Conservation (phyloP, 2,329 filamentous ascomycete genomes). For the Septoria linicola region DNA sequence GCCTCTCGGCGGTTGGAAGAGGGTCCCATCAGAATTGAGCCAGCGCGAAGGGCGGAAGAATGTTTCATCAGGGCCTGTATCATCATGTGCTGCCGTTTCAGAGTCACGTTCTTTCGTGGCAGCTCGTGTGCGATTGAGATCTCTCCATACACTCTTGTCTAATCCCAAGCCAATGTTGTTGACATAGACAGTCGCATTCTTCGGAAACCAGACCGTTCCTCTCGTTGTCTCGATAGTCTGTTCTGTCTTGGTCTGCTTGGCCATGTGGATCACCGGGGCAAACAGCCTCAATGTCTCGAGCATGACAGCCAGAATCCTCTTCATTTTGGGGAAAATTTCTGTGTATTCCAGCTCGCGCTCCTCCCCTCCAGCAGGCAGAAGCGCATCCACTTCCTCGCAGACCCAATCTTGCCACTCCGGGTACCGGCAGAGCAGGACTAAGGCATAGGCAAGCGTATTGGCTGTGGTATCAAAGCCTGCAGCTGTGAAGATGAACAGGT, state of each 20-base stretch:
- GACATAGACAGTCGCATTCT: conserved; percentile 40
- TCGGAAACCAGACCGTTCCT: conserved; percentile 36
- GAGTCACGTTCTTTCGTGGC: too few relatives aligned
- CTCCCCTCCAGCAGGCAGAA: conserved; percentile 34
- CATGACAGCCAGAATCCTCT: conserved; percentile 52
- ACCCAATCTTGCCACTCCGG: conserved; percentile 55
- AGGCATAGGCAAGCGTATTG: conserved; percentile 51
- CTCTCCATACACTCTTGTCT: conserved; percentile 24
- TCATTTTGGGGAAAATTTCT: conserved; percentile 45
- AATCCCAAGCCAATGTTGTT: conserved; percentile 38
- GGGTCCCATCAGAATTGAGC: conserved; percentile 34
- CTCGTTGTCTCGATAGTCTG: conserved; percentile 36
- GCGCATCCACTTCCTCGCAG: conserved; percentile 47
- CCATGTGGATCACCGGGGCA: conserved; percentile 40
- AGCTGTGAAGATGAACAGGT: conserved; percentile 49
- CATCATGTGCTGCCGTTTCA: too few relatives aligned
- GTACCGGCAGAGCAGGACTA: conserved; percentile 49
- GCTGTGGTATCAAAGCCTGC: conserved; percentile 54
- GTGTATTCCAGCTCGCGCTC: conserved; percentile 43
- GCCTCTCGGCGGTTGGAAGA: conserved; percentile 43
- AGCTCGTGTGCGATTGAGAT: background rate
- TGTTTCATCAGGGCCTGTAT: conserved; percentile 32
- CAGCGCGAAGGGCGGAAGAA: conserved; percentile 45
- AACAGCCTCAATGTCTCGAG: conserved; percentile 50
- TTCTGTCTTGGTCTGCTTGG: conserved; percentile 35